Conservation (phyloP, 169 alveolate genomes). For the Plasmodium billcollinsi region DNA sequence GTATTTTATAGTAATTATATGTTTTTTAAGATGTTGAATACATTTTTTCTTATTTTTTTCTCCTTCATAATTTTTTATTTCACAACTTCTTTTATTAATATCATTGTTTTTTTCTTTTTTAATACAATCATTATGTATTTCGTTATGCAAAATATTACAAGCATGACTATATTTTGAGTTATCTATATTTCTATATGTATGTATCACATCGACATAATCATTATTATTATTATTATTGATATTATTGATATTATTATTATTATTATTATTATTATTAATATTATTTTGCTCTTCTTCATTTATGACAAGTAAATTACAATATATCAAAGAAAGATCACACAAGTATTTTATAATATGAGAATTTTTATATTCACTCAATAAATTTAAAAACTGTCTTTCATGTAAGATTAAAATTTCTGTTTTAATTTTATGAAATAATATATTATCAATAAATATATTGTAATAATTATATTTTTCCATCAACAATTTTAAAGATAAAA, state of each 20-base stretch:
- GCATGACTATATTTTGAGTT: not conserved
- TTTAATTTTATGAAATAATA: conserved; percentile 35
- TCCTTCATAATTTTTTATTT: too few relatives aligned
- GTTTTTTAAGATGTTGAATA: not conserved
- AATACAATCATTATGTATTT: not conserved
- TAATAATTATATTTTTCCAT: conserved; percentile 39
- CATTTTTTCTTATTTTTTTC: too few relatives aligned
- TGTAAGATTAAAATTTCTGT: conserved; percentile 26
- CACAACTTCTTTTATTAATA: not conserved
- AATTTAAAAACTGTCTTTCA: conserved; percentile 8
- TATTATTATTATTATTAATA: not conserved
- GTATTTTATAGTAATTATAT: not conserved
- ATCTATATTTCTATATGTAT: not conserved
- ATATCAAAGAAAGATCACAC: conserved; percentile 70
- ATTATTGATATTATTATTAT: not conserved
- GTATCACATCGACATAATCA: not conserved
- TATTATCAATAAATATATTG: conserved; percentile 37
- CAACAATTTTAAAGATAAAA: conserved; percentile 51
- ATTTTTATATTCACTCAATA: conserved; percentile 25
- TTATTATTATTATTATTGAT: not conserved
- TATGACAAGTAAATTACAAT: conserved; percentile 7
- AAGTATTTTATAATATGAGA: conserved; percentile 26
- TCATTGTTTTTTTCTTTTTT: not conserved
- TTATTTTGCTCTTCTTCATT: too few relatives aligned
- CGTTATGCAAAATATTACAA: not conserved